Evolutionary conservation across 371 early-diverging fungal species (phyloP).

Genomic region (Smittium mucronatum): DNA sequence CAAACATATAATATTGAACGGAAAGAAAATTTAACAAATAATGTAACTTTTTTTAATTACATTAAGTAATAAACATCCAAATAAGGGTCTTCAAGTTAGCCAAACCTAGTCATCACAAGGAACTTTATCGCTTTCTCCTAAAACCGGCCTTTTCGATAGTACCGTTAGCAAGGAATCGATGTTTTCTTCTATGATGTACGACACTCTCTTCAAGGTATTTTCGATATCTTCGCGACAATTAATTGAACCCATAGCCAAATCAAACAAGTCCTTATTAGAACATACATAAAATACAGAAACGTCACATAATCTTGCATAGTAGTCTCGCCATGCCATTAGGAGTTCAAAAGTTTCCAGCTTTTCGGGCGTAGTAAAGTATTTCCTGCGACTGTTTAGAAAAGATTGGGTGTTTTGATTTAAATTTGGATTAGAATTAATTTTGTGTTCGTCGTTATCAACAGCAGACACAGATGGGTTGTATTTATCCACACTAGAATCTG

Average conservation of each 20-base stretch:
- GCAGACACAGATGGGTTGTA: conserved; percentile 12
- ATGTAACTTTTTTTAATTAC: no score
- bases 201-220: not conserved
- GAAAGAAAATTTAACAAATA: no score
- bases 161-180: not conserved
- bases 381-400: conserved; percentile 50
- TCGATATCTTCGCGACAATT: not conserved
- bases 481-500: conserved; percentile 45
- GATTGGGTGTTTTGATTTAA: not conserved
- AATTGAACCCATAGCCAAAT: conserved; percentile 34
- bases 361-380: conserved; percentile 20
- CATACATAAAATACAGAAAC: conserved; percentile 76
- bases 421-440: not conserved
- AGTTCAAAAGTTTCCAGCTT: conserved; percentile 63
- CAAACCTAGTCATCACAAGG: no score
- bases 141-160: no score
- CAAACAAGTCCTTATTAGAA: conserved; percentile 79
- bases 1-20: no score
- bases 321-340: conserved; percentile 53
- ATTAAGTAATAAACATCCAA: no score
- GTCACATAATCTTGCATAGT: conserved; percentile 79
- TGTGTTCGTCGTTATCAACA: not conserved
- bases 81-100: no score
- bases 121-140: no score
- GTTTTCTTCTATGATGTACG: not conserved